Conservation (phyloP, 2,329 filamentous ascomycete species). For the Raffaelea arxii region DNA sequence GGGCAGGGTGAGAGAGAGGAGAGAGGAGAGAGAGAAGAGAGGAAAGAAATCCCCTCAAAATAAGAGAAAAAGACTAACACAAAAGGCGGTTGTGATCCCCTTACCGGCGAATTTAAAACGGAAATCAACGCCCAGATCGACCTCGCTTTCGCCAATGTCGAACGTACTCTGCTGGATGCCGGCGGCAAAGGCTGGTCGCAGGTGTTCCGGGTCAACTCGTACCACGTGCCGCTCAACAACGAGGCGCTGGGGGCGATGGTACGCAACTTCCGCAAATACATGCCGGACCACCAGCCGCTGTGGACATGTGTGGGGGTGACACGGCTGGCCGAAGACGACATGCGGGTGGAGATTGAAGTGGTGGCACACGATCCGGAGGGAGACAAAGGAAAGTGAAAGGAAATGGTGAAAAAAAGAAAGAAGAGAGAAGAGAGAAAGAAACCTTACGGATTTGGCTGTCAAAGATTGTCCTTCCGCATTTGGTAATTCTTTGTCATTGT, state of each 20-base stretch:
- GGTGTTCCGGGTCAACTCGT: constrained; percentile 11
- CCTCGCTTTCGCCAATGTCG: constrained; percentile 43
- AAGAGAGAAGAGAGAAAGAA: too few species aligned
- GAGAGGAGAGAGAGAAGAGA: too few species aligned
- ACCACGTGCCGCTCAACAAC: background rate
- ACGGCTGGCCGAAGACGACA: background rate
- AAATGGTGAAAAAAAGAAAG: background rate
- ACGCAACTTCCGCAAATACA: background rate
- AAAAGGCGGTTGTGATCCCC: background rate
- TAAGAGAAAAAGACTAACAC: too few species aligned
- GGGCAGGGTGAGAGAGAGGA: too few species aligned
- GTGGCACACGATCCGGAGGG: background rate
- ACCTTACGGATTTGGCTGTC: too few species aligned
- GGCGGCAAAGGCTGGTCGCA: constrained; percentile 28
- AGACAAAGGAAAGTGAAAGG: background rate
- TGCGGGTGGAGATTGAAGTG: background rate
- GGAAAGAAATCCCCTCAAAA: background rate
- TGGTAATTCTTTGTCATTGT: too few species aligned
- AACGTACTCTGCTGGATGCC: constrained; percentile 34
- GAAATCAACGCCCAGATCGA: constrained; percentile 24
- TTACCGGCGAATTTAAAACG: background rate
- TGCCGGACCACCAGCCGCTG: background rate
- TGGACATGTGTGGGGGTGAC: background rate
- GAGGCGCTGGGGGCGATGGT: background rate
- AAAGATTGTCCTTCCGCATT: too few species aligned